Evolutionary conservation across 441 rosid genomes (phyloP).

Genomic region (Aquilaria agallochum): DNA sequence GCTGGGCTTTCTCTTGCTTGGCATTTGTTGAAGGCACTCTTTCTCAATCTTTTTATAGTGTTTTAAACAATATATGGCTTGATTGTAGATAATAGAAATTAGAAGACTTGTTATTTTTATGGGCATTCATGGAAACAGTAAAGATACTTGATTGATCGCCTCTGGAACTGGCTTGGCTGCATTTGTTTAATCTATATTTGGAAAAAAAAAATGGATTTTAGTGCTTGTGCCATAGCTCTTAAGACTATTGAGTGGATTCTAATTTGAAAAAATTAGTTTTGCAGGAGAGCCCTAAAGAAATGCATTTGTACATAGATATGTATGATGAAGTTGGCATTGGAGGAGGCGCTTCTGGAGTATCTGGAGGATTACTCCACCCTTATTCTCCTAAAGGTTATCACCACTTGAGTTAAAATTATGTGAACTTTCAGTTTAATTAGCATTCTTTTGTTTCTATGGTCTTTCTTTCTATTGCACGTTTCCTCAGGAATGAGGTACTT

Average conservation of each 20-base stretch:
- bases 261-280: conserved; percentile 8
- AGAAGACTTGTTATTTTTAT: too few species aligned
- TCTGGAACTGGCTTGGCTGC: too few species aligned
- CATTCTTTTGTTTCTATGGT: background rate
- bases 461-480: background rate
- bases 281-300: conserved; percentile 58
- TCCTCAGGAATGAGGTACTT: background rate
- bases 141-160: too few species aligned
- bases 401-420: conserved; percentile 9
- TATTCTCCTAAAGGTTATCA: conserved; percentile 78
- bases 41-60: background rate
- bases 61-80: too few species aligned
- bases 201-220: too few species aligned
- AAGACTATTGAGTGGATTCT: background rate
- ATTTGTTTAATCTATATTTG: too few species aligned
- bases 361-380: conserved; percentile 97
- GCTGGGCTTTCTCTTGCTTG: conserved; percentile 92
- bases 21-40: conserved; percentile 66
- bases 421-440: background rate
- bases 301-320: conserved; percentile 53
- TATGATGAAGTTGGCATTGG: conserved; percentile 90
- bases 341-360: conserved; percentile 92
- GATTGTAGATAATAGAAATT: too few species aligned
- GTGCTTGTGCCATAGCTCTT: too few species aligned
- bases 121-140: too few species aligned